Evolutionary conservation across 2,329 filamentous ascomycete genomes (phyloP), one percentile per base, ranked within the genome.

Genomic region (Epicoccum sorghinum): DNA sequence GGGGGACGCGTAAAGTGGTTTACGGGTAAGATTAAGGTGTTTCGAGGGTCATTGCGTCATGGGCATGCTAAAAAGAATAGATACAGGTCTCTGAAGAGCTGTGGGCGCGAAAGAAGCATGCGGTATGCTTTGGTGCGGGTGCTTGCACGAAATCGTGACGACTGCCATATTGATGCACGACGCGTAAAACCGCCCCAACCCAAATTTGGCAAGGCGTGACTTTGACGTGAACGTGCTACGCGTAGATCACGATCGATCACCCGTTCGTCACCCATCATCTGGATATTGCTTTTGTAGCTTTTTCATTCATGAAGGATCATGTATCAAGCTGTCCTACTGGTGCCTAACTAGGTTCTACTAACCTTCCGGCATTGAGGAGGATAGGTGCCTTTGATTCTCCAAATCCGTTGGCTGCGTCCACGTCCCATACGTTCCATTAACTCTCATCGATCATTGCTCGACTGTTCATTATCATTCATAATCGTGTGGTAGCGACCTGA

Each of bases 1-100:
- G 30, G 32, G 42, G 56, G 64, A 69, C 68, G 67, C 67, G 69
- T 71, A 44, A 53, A 53, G 61, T 25, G 58, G 55, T 42, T 55
- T 62, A 32, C 48, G 43, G 54, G 43, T 47, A 52, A 40, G 42
- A 56, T 58, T 59, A 56, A 27, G 40, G 51, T 47, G 43, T 51
- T 23, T 44, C 32, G 47, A 43, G 45, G 53, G 44, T 61, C 65
- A 68, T 67, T 47, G 61, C 58, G 61, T 57, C 55, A 47, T 62
- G 44, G 33, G 42, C 35, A 49, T 48, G 40, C 12, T 32, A 29
- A 22, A 27, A 22, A 54, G 52, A 69, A 64, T 35, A 67, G 65
- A 58, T 64, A 42, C 10, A 55, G 54, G 47, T 47, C 41, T 24
- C 46, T 42, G 45, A 45, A 58, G 51, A 39, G 59, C 52, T 60